A percentile compares a stretch with the other conserved stretches of the same genome.
Conservation (phyloP, 345 rosid species). For the Brassica napus region Da-Ae NC_063441.1:14359001-14359500, state of each 20-base stretch:
- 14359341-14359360: not conserved
- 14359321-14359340: not conserved
- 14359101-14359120: no score
- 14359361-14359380: not conserved
- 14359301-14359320: not conserved
- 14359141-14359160: not conserved
- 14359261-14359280: not conserved
- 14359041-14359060: no score
- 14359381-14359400: slow-evolving; percentile 4
- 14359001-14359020: no score
- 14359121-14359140: no score
- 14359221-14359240: not conserved
- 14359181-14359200: not conserved
- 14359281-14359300: not conserved
- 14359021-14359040: no score
- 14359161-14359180: not conserved
- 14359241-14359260: not conserved
- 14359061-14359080: no score
- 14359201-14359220: not conserved
- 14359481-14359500: not conserved
- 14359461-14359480: not conserved
- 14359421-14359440: not conserved
- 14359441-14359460: not conserved
- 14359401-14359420: not conserved
- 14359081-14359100: no score